Evolutionary conservation across 2,329 filamentous ascomycete species (phyloP).

Genomic region (Cordyceps cicadae): DNA sequence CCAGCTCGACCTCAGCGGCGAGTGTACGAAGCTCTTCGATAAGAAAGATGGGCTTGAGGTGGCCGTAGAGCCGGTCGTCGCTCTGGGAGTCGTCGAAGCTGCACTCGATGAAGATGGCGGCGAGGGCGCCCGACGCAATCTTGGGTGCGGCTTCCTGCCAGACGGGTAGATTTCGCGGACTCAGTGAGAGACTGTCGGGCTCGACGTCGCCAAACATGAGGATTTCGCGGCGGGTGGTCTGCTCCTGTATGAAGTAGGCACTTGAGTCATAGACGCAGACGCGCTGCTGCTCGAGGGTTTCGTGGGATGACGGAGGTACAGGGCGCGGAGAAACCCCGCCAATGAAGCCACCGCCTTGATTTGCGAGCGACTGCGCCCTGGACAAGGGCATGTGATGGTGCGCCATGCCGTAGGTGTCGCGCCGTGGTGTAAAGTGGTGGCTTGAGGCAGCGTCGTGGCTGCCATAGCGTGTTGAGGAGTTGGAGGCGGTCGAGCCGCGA

Average conservation of each 20-base stretch:
- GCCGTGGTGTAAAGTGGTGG: constrained; percentile 21
- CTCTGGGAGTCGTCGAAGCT: constrained; percentile 78
- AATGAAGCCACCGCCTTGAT: constrained; percentile 20
- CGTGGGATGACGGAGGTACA: constrained; percentile 15
- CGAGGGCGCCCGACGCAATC: constrained; percentile 61
- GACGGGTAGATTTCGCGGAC: constrained; percentile 70
- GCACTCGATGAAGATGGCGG: constrained; percentile 89
- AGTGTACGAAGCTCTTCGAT: constrained; percentile 68
- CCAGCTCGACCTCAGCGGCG: constrained; percentile 59
- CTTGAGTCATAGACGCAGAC: constrained; percentile 77
- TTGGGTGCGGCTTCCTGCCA: constrained; percentile 89
- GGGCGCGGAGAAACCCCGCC: constrained; percentile 17
- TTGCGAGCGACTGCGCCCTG: constrained; percentile 23
- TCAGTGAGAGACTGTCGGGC: constrained; percentile 75
- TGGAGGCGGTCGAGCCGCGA: constrained; percentile 44
- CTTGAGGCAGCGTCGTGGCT: constrained; percentile 38
- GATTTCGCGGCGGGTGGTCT: constrained; percentile 62
- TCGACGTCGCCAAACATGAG: constrained; percentile 95
- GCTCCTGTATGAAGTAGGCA: constrained; percentile 84
- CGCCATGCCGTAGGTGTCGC: constrained; percentile 18
- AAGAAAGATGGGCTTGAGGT: constrained; percentile 76
- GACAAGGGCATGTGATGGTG: constrained; percentile 6
- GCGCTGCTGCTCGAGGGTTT: constrained; percentile 30
- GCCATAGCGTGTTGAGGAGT: constrained; percentile 40
- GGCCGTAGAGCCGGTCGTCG: constrained; percentile 75